Conservation (phyloP, 2,329 filamentous ascomycete species). For the Didymella exigua region DNA sequence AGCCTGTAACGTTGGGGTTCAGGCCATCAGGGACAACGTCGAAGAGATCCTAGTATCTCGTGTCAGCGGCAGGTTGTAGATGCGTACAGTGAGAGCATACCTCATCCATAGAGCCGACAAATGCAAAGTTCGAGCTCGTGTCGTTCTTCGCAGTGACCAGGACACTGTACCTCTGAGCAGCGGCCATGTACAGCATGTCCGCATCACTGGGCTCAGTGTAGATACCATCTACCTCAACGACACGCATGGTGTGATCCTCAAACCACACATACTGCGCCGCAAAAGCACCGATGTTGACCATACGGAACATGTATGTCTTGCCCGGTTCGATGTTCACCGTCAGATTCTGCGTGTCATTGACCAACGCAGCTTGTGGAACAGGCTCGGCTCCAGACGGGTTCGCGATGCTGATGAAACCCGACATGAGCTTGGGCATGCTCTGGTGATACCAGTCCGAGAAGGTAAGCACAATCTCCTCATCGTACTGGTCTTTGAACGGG, state of each 20-base stretch:
- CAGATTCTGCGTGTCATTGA: slow-evolving; percentile 65
- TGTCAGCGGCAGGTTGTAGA: background rate
- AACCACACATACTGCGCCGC: slow-evolving; percentile 73
- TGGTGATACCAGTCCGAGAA: slow-evolving; percentile 78
- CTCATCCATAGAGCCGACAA: slow-evolving; percentile 58
- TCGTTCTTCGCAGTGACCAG: slow-evolving; percentile 66
- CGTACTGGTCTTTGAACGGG: slow-evolving; percentile 59
- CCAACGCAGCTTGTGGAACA: slow-evolving; percentile 67
- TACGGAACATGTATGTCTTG: slow-evolving; percentile 67
- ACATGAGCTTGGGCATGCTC: slow-evolving; percentile 53
- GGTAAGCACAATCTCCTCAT: slow-evolving; percentile 67
- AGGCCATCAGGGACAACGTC: slow-evolving; percentile 69
- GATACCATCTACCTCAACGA: slow-evolving; percentile 74
- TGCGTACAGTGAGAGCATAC: slow-evolving; percentile 22
- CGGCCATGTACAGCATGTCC: slow-evolving; percentile 67
- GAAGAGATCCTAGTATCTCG: slow-evolving; percentile 58
- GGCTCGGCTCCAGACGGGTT: slow-evolving; percentile 68
- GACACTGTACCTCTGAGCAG: slow-evolving; percentile 73
- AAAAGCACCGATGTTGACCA: slow-evolving; percentile 74
- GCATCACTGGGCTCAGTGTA: slow-evolving; percentile 65
- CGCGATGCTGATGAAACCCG: slow-evolving; percentile 53
- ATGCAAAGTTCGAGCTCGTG: slow-evolving; percentile 63
- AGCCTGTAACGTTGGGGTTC: slow-evolving; percentile 66
- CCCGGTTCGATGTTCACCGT: slow-evolving; percentile 55
- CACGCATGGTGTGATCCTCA: slow-evolving; percentile 67